Evolutionary conservation across 345 rosid species (phyloP).

Genomic region (Murraya koenigii): DNA sequence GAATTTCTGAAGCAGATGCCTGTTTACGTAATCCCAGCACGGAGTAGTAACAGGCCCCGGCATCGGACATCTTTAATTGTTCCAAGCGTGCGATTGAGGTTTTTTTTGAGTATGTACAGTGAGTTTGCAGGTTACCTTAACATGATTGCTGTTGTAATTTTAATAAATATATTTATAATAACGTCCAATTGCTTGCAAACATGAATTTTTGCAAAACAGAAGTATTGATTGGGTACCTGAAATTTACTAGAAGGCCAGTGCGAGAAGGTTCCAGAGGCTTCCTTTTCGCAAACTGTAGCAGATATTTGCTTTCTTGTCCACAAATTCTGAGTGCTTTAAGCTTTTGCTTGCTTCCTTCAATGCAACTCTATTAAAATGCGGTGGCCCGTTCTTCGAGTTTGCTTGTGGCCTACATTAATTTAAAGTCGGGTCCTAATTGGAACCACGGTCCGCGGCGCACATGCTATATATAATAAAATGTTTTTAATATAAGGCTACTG

Average conservation of each 20-base stretch:
- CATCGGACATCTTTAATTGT: constrained; percentile 14
- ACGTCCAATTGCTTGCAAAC: neutral
- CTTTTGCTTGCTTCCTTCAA: neutral
- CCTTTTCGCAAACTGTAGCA: neutral
- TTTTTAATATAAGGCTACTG: too few relatives aligned
- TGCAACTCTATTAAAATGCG: neutral
- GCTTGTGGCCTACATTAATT: neutral
- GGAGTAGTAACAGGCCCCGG: constrained; percentile 24
- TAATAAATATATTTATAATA: neutral
- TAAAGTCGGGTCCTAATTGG: neutral
- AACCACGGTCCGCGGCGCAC: neutral
- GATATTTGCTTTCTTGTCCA: neutral
- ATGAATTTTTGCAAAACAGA: neutral
- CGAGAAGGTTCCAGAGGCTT: constrained; percentile 19
- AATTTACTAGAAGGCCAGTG: neutral
- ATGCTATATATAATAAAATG: too few relatives aligned
- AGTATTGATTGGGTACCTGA: neutral
- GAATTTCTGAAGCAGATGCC: constrained; percentile 34
- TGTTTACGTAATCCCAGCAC: constrained; percentile 32
- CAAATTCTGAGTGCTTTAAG: neutral
- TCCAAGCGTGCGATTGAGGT: too few relatives aligned
- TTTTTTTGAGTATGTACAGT: too few relatives aligned
- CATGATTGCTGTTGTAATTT: too few relatives aligned
- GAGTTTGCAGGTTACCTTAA: neutral
- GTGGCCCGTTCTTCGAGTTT: constrained; percentile 3